phyloP scores from a whole-genome alignment of 257 asterid species.

The Solanum chaucha region DNA sequence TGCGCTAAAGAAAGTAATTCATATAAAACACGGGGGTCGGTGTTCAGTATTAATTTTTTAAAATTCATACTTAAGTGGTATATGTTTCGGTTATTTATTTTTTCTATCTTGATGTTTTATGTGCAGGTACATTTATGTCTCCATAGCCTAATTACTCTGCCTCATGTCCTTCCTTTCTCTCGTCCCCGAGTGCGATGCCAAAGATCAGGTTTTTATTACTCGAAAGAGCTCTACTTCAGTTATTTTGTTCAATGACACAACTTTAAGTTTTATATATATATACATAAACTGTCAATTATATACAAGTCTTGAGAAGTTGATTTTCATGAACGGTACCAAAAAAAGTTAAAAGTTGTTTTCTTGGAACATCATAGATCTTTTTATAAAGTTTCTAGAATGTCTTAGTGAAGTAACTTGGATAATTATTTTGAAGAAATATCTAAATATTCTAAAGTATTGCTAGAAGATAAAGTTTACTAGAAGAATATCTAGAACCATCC shows the following conservation, averaged over 20 bases:
- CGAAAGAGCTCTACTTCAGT: background rate
- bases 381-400: background rate
- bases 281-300: background rate
- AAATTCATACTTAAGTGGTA: background rate
- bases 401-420: background rate
- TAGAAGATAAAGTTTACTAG: background rate
- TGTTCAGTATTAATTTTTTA: background rate
- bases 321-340: background rate
- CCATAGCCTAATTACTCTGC: background rate
- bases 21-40: background rate
- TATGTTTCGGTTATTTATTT: background rate
- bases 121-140: background rate
- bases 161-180: background rate
- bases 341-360: background rate
- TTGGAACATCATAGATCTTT: background rate
- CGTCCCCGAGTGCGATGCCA: background rate
- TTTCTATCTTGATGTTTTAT: background rate
- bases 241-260: background rate
- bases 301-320: background rate
- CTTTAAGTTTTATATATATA: background rate
- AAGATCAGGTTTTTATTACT: background rate
- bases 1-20: background rate
- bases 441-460: background rate
- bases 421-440: background rate
- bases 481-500: background rate